These are phyloP conservation scores for Vicia villosa DNA, from an alignment of 306 rosid genomes.

Conservation along the genomic window DNA sequence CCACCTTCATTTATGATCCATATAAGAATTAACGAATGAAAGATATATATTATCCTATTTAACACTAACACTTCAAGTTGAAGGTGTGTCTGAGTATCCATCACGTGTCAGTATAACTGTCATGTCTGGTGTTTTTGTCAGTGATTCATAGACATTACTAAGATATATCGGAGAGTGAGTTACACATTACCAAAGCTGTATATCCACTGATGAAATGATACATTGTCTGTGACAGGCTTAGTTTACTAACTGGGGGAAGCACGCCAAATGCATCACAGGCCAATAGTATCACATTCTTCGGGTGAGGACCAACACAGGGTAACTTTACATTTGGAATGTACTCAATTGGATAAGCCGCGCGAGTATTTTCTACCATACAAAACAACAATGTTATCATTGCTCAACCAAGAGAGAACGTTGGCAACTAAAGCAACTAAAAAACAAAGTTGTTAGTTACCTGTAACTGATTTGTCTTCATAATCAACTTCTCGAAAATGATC, in stretches of 20 bases:
- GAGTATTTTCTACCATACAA: slow-evolving; percentile 68
- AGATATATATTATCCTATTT: background rate
- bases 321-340: slow-evolving; percentile 84
- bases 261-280: slow-evolving; percentile 96
- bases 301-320: slow-evolving; percentile 87
- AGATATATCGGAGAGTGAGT: background rate
- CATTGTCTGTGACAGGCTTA: slow-evolving; percentile 86
- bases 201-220: slow-evolving; percentile 95
- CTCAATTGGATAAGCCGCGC: slow-evolving; percentile 92
- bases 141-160: background rate
- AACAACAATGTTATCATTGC: background rate
- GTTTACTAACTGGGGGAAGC: slow-evolving; percentile 88
- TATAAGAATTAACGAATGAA: background rate
- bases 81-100: background rate
- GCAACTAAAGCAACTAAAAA: background rate
- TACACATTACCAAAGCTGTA: slow-evolving; percentile 72
- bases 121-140: background rate
- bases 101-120: background rate
- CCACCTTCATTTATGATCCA: slow-evolving; percentile 55
- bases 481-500: slow-evolving; percentile 76
- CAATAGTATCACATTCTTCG: slow-evolving; percentile 79
- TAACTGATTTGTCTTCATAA: slow-evolving; percentile 77
- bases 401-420: background rate
- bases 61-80: background rate
- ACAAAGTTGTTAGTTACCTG: slow-evolving; percentile 48